Conservation (phyloP, 768 basidiomycete species). For the Collybia nuda region DNA sequence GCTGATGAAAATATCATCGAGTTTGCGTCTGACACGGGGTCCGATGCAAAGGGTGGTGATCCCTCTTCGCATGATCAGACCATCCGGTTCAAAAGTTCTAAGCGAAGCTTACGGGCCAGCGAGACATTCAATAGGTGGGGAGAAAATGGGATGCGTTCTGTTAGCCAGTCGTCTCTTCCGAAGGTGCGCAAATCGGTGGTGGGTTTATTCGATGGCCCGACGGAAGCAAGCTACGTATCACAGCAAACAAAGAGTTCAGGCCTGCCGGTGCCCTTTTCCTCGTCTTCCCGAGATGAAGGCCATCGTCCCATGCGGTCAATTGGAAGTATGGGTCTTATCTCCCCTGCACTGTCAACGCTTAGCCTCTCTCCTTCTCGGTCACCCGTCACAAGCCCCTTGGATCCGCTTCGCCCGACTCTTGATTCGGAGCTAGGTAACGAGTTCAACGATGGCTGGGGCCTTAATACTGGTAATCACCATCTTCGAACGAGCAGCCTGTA, state of each 20-base stretch:
- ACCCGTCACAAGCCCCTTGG: slow-evolving; percentile 18
- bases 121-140: no score
- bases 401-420: slow-evolving; percentile 34
- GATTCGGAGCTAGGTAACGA: slow-evolving; percentile 61
- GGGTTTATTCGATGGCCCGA: slow-evolving; percentile 54
- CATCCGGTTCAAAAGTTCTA: slow-evolving; percentile 49
- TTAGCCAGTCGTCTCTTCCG: slow-evolving; percentile 11
- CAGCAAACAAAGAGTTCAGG: slow-evolving; percentile 14
- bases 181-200: slow-evolving; percentile 56
- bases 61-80: slow-evolving; percentile 33
- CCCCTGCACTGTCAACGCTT: slow-evolving; percentile 34
- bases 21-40: slow-evolving; percentile 36
- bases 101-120: slow-evolving; percentile 28
- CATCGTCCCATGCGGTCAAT: slow-evolving; percentile 29
- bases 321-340: slow-evolving; percentile 25
- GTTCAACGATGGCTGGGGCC: slow-evolving; percentile 44
- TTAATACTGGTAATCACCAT: slow-evolving; percentile 38
- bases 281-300: slow-evolving; percentile 27
- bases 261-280: slow-evolving; percentile 28
- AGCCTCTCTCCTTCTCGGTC: slow-evolving; percentile 23
- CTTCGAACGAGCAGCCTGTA: slow-evolving; percentile 56
- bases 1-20: slow-evolving; percentile 53
- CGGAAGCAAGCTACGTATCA: slow-evolving; percentile 10
- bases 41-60: slow-evolving; percentile 13
- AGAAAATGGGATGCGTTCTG: slow-evolving; percentile 20